Evolutionary conservation across 2,329 filamentous ascomycete genomes (phyloP), one percentile per base, ranked within the genome.

Genomic region (Fusarium staphyleae): DNA sequence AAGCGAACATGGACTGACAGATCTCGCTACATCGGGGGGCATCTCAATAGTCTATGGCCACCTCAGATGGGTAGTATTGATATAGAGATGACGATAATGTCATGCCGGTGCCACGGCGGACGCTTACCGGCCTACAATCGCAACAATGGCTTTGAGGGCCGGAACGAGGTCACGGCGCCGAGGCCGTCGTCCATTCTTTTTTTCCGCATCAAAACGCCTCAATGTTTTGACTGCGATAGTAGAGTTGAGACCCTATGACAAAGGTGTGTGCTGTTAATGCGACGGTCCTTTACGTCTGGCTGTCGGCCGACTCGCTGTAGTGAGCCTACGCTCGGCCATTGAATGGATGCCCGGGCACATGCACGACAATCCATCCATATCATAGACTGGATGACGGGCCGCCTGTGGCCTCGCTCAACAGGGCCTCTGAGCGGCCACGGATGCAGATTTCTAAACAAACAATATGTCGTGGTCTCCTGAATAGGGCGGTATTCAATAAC

Each of bases 401-500:
- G 48, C 37, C 52, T 52, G 52, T 56, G 63, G 58, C 62, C 60
- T 47, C 45, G 44, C 52, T 56, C 48, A 45, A 52, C 44, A 19
- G 54, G 60, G 39, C 53, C 49, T 29, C 52, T 48, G 29, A 55
- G 45, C 54, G 60, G 44, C 63, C 57, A 47, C 44, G 37, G 32
- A 41, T 56, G 52, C 55, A 57, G 48, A 52, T 48, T 62, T 57
- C 60, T 42, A 66, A 66, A 66, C 57, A 66, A 66, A 66, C 61
- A 66, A 63, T 42, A 45, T 63, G 63, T 53, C 35, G 58, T 54
- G 62, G 46, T 48, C 40, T 52, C 37, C 41, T 47, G 32, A 34
- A 36, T n/a, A 56, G 36, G 34, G 22, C 26, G 24, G 13, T 43
- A 15, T 24, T 41, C 45, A 28, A 41, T 43, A n/a, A n/a, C n/a